Percentiles rank a stretch among this genome's conserved stretches.
Evolutionary conservation across 352 stramenopile species (phyloP).

Genomic region (Globisporangium takayamanum): DNA sequence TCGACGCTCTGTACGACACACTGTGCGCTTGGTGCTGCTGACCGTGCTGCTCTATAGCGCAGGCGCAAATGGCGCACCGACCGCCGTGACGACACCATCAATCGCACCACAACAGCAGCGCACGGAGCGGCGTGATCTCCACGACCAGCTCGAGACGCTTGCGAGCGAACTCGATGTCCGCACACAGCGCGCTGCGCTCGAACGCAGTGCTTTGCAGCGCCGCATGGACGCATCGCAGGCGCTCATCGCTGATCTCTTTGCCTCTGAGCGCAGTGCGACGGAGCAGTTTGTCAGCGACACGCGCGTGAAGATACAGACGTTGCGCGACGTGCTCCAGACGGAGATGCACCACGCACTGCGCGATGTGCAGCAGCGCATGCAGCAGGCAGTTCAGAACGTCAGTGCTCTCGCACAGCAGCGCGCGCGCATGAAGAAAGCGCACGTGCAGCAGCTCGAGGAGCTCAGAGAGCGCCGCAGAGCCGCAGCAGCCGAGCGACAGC

Average conservation of each 20-base stretch:
- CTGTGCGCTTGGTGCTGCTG: no score
- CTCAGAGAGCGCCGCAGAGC: neutral
- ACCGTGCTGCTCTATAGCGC: no score
- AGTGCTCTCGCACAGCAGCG: conserved; percentile 1
- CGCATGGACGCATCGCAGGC: conserved; percentile 16
- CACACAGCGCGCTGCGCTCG: conserved; percentile 6
- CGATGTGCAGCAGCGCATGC: conserved; percentile 13
- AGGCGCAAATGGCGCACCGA: no score
- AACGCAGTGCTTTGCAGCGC: conserved; percentile 6
- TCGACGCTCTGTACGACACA: no score
- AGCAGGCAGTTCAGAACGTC: conserved; percentile 13
- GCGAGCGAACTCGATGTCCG: conserved; percentile 16
- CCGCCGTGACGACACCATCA: no score
- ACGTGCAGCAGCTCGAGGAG: conserved; percentile 2
- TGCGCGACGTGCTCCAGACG: conserved; percentile 20
- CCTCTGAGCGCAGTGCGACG: neutral
- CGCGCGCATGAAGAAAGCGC: neutral
- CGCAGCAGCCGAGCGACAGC: neutral
- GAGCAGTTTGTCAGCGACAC: conserved; percentile 12
- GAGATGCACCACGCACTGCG: conserved; percentile 18
- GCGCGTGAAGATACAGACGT: conserved; percentile 15
- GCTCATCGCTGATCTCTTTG: conserved; percentile 12
- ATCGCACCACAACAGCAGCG: neutral
- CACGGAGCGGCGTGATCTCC: neutral
- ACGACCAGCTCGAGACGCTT: conserved; percentile 15